Base-by-base conservation (phyloP, 306 rosid species). In the Datisca glomerata region DNA sequence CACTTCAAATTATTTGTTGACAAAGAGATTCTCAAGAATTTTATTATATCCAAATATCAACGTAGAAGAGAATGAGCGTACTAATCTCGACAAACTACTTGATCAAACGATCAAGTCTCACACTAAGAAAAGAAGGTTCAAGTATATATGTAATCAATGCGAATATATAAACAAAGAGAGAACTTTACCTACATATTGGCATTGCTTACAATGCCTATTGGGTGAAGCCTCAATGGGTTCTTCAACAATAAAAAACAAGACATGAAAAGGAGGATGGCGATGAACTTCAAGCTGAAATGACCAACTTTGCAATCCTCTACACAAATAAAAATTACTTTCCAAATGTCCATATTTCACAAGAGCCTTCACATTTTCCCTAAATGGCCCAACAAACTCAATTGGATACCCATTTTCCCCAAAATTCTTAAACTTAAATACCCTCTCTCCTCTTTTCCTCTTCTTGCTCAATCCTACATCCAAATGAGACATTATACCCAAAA, bases 201-300 rank as follows among this genome's bases (percentile, higher is more conserved):
- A 83, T 21, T 69, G 85, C 49, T 76, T 79, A 85, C 97, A 83
- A 3, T 76, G 75, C 9, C 51, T 69, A 39, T 59, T 63, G 1
- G 63, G 12, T 0, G 78, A 57, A 1, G 76, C 48, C 39, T 73
- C 87, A 4, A 54, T 43, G 2, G 77, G 59, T 50, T 87, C 93
- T 70, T 76, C 94, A 21, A 82, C 36, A 1, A 83, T 80, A 39
- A 82, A 65, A 54, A 87, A 55, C 13, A 87, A 44, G 8, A 83
- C 12, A 39, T 79, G 85, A 4, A 73, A 60, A 17, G 85, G 78
- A 16, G 93, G 93, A 15, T 87, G 81, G 4, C 79, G 76, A 61
- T 79, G 76, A 41, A 83, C 60, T 61, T 87, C 79, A 6, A 83
- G 94, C 28, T 68, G 89, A 53, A 83, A 87, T 2, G 97, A 83